Evolutionary conservation across 2,329 filamentous ascomycete genomes (phyloP), one percentile per base, ranked within the genome.

Genomic region (Fusarium fujikuroi): DNA sequence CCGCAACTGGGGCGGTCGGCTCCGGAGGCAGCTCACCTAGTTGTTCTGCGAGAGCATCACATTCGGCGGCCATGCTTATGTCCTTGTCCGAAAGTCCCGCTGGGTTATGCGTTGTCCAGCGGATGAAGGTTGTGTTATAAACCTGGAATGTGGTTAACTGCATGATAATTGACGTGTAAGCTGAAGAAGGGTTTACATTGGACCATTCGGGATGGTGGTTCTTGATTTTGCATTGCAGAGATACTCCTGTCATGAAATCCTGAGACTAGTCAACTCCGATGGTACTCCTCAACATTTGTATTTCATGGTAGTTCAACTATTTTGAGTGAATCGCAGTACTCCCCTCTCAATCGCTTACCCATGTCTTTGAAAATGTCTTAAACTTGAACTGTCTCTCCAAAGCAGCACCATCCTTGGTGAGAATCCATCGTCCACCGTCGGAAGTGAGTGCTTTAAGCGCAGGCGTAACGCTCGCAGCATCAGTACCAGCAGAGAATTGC

Each of bases 181-280:
- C 32, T 25, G 44, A 11, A 36, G 15, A 19, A 28, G 14, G 32
- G 25, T 32, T 73, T 81, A 91, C 91, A 77, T 94, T 94, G 5
- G 90, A 91, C 92, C 92, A 94, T 80, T 94, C 92, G 0, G 92
- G 92, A 77, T 94, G 92, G 79, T 94, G 92, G 75, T 90, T 92
- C 77, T 88, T 87, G 42, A 88, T 80, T 77, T 92, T 92, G 82
- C 91, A 92, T 76, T 93, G 88, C 37, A 90, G 82, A 16, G 92
- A 90, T 19, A 94, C 87, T 5, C 86, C 86, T n/a, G 91, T 92
- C 92, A 94, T 93, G 81, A 94, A 94, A 72, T 91, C 90, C 91
- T 92, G 69, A n/a, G 11, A 11, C 23, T 12, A 37, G 34, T 75
- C 53, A 76, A 72, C 40, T 34, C 10, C 21, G 11, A 30, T 25